phyloP scores from a whole-genome alignment of 768 basidiomycete species.

The Trametes cinnabarina region DNA sequence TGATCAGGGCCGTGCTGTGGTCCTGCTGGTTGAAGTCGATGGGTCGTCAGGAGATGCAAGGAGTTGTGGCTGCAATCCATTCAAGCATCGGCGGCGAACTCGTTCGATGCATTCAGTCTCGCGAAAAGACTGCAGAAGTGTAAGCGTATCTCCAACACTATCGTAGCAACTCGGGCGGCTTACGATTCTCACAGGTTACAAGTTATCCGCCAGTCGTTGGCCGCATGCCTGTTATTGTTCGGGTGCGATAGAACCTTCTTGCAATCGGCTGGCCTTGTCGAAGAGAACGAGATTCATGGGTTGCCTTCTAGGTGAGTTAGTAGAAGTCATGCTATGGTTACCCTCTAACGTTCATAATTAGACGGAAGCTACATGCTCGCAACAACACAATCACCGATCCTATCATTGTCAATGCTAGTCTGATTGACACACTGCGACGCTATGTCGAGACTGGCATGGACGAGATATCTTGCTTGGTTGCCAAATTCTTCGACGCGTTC shows the following conservation, averaged over 20 bases:
- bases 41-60: slow-evolving; percentile 58
- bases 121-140: slow-evolving; percentile 34
- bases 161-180: neutral
- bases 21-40: slow-evolving; percentile 62
- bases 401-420: slow-evolving; percentile 54
- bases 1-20: slow-evolving; percentile 52
- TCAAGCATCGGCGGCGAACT: slow-evolving; percentile 41
- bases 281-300: slow-evolving; percentile 44
- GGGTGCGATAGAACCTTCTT: slow-evolving; percentile 60
- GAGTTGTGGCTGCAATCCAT: slow-evolving; percentile 49
- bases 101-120: slow-evolving; percentile 35
- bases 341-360: slow-evolving; percentile 22
- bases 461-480: slow-evolving; percentile 50
- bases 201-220: slow-evolving; percentile 59
- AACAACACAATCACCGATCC: slow-evolving; percentile 50
- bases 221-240: slow-evolving; percentile 59
- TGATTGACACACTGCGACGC: slow-evolving; percentile 51
- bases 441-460: slow-evolving; percentile 51
- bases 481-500: slow-evolving; percentile 63
- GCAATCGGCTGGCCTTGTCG: slow-evolving; percentile 44
- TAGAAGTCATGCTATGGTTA: neutral
- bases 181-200: slow-evolving; percentile 2
- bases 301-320: slow-evolving; percentile 63
- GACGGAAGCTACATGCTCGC: slow-evolving; percentile 48
- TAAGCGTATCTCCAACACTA: slow-evolving; percentile 31